Evolutionary conservation across 805 yeast species (phyloP), one percentile per base, ranked within the genome.

Genomic region (Pichia phayaonensis): DNA sequence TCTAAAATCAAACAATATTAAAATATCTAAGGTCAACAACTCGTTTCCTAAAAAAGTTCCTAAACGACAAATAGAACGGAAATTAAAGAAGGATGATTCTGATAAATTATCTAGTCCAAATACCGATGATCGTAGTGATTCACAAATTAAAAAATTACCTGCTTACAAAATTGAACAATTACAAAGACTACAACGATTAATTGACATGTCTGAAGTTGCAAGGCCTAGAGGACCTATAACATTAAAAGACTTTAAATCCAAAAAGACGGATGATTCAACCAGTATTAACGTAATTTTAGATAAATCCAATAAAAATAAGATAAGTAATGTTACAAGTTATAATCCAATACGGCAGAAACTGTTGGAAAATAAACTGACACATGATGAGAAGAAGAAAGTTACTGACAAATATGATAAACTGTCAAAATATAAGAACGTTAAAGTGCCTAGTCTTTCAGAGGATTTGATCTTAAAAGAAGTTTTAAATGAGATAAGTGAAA

Each of bases 201-300:
- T 52, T 13, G 48, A 52, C 7, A 50, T 56, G 50, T 54, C 63
- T 7, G 49, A 48, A 24, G 49, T 46, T 16, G 52, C 58, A 1
- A 57, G 48, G 42, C 63, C 63, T n/a, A 42, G 53, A n/a, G 55
- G 53, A 1, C 53, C 53, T 1, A 39, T 46, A 3, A 41, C 50
- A 24, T 34, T 27, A 15, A 40, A 40, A 3, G 42, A 42, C 23
- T 20, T 10, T 3, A 12, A 24, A 15, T 11, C 42, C 21, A 41
- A n/a, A 44, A 16, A 16, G 23, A 16, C 8, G n/a, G 36, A 40
- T 16, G 26, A 34, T 18, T 2, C 20, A 18, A 27, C 23, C 2
- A 8, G 18, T 16, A 18, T 52, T 3, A 38, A 42, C 1, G 22
- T 45, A 1, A 29, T 6, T 5, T 18, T 54, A 11, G 36, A 42